Conservation (phyloP, 176 grass and related monocot species). For the Chrysopogon serrulatus region DNA sequence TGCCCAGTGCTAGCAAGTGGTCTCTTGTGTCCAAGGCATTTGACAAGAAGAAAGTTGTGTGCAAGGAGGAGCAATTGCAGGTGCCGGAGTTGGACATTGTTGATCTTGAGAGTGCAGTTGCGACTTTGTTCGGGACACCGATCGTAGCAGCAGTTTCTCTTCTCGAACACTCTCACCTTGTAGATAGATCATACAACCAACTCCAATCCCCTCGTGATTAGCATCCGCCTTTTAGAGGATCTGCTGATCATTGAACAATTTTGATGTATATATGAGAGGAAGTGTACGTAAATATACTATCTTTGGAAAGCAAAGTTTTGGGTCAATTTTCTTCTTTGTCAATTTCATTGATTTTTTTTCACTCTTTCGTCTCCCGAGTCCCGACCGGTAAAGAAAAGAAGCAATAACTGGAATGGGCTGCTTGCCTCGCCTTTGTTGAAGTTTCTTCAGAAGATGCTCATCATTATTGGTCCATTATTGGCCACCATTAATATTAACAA, state of each 20-base stretch:
- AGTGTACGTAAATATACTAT: not conserved
- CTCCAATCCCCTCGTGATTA: not conserved
- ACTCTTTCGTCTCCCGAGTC: not conserved
- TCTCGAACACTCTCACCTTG: conserved; percentile 28
- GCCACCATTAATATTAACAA: not conserved
- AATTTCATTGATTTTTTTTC: not conserved
- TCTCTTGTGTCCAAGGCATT: not conserved
- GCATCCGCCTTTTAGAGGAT: not conserved
- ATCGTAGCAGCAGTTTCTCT: conserved; percentile 25
- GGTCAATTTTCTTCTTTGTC: conserved; percentile 23
- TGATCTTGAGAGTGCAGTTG: conserved; percentile 13
- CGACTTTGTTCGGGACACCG: conserved; percentile 24
- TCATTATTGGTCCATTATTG: not conserved
- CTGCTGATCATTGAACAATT: not conserved
- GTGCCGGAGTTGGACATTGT: conserved; percentile 17
- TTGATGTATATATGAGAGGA: conserved; percentile 16
- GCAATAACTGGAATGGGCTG: not conserved
- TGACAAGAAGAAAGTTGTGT: not conserved
- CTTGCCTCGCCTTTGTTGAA: not conserved
- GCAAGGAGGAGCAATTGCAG: not conserved
- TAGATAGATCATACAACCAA: not conserved
- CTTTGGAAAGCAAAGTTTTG: conserved; percentile 23
- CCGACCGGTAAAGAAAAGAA: not conserved
- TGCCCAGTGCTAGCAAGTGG: not conserved
- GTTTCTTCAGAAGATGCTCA: not conserved